Base-by-base conservation (phyloP, 257 asterid genomes). In the Gynochthodes officinalis region DNA sequence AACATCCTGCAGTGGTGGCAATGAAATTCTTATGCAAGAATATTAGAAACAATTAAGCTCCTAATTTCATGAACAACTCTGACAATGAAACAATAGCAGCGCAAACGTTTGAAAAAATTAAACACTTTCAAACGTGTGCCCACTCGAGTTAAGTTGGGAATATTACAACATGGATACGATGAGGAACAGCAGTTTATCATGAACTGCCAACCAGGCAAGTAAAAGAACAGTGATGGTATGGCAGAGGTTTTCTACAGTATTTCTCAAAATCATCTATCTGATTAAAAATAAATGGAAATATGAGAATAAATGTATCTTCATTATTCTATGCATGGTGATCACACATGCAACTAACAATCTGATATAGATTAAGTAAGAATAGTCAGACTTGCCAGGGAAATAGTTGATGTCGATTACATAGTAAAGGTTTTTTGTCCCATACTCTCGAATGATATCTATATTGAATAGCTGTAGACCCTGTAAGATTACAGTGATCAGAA, bases 391-490 rank as follows among this genome's bases (percentile, higher is more conserved):
- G 87, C 98, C 98, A 74, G 98, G 98, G 77, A 93, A 93, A 79
- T 91, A 93, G 85, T 93, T 93, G 67, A 93, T 93, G 69, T 93
- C 97, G 52, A 93, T 93, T 69, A 93, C 97, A 72, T 91, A 91
- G 71, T 86, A 93, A 52, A 76, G 82, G 78, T 89, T 93, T 54
- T 70, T 84, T 8, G 92, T 85, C 61, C 97, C 98, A 79, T 84
- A 90, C 81, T 93, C 97, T 64, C 98, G 86, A 64, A 93, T 91
- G 43, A 93, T 89, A 79, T 93, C 98, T 84, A 93, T 46, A 90
- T 93, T 93, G 86, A 93, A 93, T 59, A 93, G 87, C 74, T 89
- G 91, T 52, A 93, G 97, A 52, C 98, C 98, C 98, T 93, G 76
- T 12, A 55, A 30, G 64, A 35, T 50, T 13, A 49, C 10, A 30